Percentiles rank a stretch among this genome's conserved stretches.
Conservation (phyloP, 176 grass and related monocot species). For the Zizania latifolia region DNA sequence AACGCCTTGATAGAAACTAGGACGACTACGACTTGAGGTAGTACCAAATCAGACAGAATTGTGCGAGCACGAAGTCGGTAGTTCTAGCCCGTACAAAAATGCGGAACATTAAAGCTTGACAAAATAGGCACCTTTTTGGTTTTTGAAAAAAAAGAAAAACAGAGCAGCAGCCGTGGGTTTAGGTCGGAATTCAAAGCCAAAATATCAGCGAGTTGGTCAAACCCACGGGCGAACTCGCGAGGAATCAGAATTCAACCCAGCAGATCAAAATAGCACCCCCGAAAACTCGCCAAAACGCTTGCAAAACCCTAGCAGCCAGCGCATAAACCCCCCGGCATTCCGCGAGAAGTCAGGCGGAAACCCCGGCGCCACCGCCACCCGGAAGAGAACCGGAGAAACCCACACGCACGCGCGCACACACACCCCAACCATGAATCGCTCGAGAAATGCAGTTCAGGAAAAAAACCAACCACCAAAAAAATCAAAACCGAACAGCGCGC, state of each 20-base stretch:
- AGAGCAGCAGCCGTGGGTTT: neutral
- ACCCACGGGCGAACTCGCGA: neutral
- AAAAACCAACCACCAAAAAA: neutral
- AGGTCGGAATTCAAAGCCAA: neutral
- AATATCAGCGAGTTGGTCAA: neutral
- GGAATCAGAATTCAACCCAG: neutral
- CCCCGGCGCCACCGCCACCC: neutral
- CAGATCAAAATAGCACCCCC: neutral
- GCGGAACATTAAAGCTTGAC: neutral
- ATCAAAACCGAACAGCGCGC: neutral
- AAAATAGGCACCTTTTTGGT: neutral
- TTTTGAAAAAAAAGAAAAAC: neutral
- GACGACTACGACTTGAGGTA: neutral
- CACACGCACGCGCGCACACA: neutral
- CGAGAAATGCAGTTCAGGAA: neutral
- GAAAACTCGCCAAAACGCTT: neutral
- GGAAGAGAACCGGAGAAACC: neutral
- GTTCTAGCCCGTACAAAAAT: neutral
- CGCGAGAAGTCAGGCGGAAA: neutral
- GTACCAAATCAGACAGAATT: neutral
- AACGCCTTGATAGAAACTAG: conserved; percentile 26
- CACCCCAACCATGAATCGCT: neutral
- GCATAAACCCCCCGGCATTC: conserved; percentile 6
- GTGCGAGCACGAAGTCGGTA: conserved; percentile 18
- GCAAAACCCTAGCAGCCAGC: neutral